phyloP scores from a whole-genome alignment of 2,329 filamentous ascomycete genomes.

The Penicillium polonicum region DNA sequence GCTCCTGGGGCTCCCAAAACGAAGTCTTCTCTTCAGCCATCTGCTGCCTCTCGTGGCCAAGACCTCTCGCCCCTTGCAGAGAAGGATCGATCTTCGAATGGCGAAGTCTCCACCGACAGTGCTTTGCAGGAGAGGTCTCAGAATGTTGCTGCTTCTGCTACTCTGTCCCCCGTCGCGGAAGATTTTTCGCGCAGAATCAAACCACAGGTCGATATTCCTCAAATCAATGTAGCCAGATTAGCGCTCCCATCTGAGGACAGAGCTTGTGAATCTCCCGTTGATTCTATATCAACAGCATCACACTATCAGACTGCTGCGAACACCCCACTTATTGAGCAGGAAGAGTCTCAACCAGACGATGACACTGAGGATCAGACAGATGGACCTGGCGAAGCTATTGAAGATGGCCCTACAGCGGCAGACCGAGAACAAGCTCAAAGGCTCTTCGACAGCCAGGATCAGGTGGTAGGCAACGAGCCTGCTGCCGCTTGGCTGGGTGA shows the following conservation, averaged over 20 bases:
- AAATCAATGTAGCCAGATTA: constrained; percentile 29
- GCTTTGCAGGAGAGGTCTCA: constrained; percentile 19
- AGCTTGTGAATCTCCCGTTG: constrained; percentile 31
- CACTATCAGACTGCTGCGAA: constrained; percentile 48
- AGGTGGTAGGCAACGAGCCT: constrained; percentile 73
- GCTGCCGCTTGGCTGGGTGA: constrained; percentile 84
- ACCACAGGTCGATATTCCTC: constrained; percentile 21
- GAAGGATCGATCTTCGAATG: constrained; percentile 29
- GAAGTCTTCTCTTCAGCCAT: constrained; percentile 31
- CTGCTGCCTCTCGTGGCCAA: constrained; percentile 22
- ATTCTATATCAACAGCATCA: constrained; percentile 41
- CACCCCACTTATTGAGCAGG: constrained; percentile 39
- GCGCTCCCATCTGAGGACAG: constrained; percentile 25
- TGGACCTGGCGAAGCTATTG: constrained; percentile 17
- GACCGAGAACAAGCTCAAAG: constrained; percentile 75
- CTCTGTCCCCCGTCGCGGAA: constrained; percentile 31
- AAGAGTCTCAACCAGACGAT: constrained; percentile 25
- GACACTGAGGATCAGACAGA: constrained; percentile 20
- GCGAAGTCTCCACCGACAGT: constrained; percentile 20
- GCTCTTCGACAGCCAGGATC: constrained; percentile 78
- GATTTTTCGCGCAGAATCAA: constrained; percentile 25
- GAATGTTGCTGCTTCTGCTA: constrained; percentile 14
- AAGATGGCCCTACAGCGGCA: constrained; percentile 53
- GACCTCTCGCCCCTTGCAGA: constrained; percentile 37
- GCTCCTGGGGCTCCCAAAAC: constrained; percentile 25